Conservation (phyloP, 441 rosid species). For the Gossypium schwendimanii region DNA sequence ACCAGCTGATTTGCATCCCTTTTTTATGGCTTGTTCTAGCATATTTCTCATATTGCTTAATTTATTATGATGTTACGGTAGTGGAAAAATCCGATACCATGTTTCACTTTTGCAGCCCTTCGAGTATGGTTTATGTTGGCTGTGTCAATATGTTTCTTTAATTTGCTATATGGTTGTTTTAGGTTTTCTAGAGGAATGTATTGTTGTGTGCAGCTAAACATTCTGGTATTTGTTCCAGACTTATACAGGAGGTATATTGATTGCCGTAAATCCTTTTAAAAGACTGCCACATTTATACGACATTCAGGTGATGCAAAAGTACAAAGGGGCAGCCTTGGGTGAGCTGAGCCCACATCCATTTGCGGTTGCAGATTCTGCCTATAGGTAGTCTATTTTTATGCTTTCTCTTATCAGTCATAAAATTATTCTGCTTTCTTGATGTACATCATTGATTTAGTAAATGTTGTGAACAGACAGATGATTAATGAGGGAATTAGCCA, state of each 20-base stretch:
- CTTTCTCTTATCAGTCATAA: background rate
- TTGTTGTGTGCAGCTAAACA: slow-evolving; percentile 20
- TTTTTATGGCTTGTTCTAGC: slow-evolving; percentile 6
- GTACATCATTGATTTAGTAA: slow-evolving; percentile 13
- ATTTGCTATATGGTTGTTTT: background rate
- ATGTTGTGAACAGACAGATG: slow-evolving; percentile 48
- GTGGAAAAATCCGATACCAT: background rate
- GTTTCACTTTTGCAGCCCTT: background rate
- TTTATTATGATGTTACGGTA: background rate
- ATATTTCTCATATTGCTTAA: background rate
- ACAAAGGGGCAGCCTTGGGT: slow-evolving; percentile 54
- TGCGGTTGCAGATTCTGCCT: slow-evolving; percentile 77
- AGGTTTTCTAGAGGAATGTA: background rate
- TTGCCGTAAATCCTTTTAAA: slow-evolving; percentile 67
- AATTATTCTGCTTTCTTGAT: slow-evolving; percentile 1
- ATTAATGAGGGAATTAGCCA: slow-evolving; percentile 64
- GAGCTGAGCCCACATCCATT: slow-evolving; percentile 73
- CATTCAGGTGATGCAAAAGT: slow-evolving; percentile 45
- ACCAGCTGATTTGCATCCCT: slow-evolving; percentile 8
- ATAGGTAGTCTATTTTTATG: slow-evolving; percentile 36
- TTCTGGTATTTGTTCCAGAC: slow-evolving; percentile 40
- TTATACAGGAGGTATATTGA: slow-evolving; percentile 68
- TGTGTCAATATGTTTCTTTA: background rate
- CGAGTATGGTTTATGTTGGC: background rate
- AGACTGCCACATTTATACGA: slow-evolving; percentile 62